Conservation (phyloP, 2,329 filamentous ascomycete species). For the Didymella arachidicola region DNA sequence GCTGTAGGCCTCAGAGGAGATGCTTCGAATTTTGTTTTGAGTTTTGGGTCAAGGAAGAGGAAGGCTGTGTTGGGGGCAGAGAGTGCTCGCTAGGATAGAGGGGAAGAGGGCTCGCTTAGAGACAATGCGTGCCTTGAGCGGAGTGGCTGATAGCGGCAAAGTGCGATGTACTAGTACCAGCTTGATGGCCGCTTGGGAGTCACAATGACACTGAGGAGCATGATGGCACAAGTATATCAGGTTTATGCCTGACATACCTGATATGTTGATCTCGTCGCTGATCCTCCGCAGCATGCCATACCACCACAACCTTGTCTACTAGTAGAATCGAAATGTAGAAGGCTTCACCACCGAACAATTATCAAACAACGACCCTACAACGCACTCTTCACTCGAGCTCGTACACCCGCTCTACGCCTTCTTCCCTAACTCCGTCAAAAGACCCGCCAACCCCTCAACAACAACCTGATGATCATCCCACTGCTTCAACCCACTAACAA, state of each 20-base stretch:
- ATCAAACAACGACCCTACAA: too few species aligned
- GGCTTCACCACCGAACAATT: not conserved
- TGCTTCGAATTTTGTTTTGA: too few species aligned
- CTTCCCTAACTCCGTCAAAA: conserved; percentile 24
- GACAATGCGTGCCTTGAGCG: not conserved
- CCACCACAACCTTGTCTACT: conserved; percentile 16
- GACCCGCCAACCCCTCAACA: conserved; percentile 59
- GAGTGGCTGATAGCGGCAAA: not conserved
- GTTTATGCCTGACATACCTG: not conserved
- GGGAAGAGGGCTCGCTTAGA: too few species aligned
- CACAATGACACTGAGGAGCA: too few species aligned
- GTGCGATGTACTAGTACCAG: not conserved
- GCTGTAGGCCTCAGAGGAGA: too few species aligned
- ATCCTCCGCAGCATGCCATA: not conserved
- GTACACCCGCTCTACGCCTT: not conserved
- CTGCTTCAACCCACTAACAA: conserved; percentile 80
- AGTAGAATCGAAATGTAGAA: not conserved
- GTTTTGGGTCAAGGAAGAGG: too few species aligned
- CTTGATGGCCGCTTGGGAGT: not conserved
- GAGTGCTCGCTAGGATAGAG: too few species aligned
- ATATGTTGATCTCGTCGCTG: not conserved
- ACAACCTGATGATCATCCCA: conserved; percentile 81
- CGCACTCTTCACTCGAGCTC: not conserved
- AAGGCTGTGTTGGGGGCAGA: too few species aligned
- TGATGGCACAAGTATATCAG: not conserved